These are phyloP conservation scores for Luvunga scandens DNA, from an alignment of 345 rosid species.

Conservation along the genomic window DNA sequence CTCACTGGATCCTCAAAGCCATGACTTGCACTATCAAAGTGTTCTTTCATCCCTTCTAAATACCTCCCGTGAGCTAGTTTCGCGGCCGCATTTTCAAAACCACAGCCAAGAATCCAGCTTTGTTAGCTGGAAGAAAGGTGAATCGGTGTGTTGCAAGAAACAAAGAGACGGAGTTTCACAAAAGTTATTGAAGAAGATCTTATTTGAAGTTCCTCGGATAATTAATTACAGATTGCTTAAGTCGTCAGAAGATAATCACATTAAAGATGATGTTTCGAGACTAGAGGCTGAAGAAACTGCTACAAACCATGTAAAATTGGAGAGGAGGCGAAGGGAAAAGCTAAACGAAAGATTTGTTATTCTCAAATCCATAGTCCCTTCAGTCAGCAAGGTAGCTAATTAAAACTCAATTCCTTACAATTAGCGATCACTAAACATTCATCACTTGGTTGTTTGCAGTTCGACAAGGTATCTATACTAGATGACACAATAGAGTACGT, in stretches of 20 bases:
- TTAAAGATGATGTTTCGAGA: conserved; percentile 35
- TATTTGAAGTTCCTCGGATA: conserved; percentile 72
- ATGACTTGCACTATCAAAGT: conserved; percentile 60
- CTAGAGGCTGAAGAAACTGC: conserved; percentile 49
- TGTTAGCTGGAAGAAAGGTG: conserved; percentile 51
- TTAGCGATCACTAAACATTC: background rate
- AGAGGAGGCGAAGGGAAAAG: conserved; percentile 48
- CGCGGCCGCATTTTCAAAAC: conserved; percentile 47
- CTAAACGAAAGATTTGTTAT: conserved; percentile 50
- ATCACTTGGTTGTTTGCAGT: conserved; percentile 36
- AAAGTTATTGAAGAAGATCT: conserved; percentile 64
- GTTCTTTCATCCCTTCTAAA: conserved; percentile 63
- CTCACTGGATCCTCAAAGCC: conserved; percentile 29
- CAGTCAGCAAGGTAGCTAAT: conserved; percentile 59
- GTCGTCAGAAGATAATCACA: conserved; percentile 33
- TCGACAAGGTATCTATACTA: conserved; percentile 66
- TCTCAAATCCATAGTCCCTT: conserved; percentile 72
- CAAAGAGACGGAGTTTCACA: conserved; percentile 38
- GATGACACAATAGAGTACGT: conserved; percentile 77
- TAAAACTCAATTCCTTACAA: conserved; percentile 1
- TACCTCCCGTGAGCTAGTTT: conserved; percentile 54
- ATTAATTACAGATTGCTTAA: conserved; percentile 33
- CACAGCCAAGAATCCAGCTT: conserved; percentile 59
- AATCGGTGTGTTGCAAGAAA: conserved; percentile 18
- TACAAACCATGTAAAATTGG: conserved; percentile 40